phyloP scores from a whole-genome alignment of 768 basidiomycete species.

The Mycena leptocephala region DNA sequence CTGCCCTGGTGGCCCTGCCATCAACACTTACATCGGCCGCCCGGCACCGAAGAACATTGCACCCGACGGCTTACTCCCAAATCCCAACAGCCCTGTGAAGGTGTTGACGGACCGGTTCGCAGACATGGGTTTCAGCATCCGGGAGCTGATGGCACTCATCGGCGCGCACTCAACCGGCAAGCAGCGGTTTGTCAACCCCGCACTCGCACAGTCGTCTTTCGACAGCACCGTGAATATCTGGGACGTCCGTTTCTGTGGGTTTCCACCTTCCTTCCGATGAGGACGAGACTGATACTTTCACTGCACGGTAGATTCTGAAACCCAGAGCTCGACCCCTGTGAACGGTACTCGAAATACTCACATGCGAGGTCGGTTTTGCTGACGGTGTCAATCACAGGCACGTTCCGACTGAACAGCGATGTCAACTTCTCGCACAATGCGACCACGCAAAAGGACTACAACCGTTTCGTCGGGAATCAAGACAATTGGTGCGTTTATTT shows the following conservation, averaged over 20 bases:
- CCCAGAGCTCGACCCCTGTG: not conserved
- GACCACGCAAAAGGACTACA: not conserved
- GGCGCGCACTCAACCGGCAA: constrained; percentile 25
- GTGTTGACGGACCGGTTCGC: constrained; percentile 21
- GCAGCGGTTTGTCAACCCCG: constrained; percentile 4
- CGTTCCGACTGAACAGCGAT: not conserved
- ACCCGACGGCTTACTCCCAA: not conserved
- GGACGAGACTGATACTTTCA: not conserved
- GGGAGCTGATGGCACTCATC: constrained; percentile 32
- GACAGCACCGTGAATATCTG: constrained; percentile 11
- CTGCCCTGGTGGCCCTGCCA: not conserved
- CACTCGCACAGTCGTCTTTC: not conserved
- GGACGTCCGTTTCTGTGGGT: not conserved
- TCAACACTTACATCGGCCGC: not conserved
- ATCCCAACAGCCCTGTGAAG: not conserved
- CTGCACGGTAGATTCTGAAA: constrained; percentile 1
- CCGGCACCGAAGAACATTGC: not conserved
- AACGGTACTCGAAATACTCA: not conserved
- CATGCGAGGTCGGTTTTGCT: no score
- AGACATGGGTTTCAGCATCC: constrained; percentile 29
- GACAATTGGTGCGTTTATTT: not conserved
- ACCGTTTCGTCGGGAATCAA: not conserved
- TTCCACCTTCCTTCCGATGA: not conserved
- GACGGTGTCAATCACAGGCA: not conserved
- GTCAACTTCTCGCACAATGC: constrained; percentile 8